Base-by-base conservation (phyloP, 176 grass and related monocot species). In the Oryza rufipogon region DNA sequence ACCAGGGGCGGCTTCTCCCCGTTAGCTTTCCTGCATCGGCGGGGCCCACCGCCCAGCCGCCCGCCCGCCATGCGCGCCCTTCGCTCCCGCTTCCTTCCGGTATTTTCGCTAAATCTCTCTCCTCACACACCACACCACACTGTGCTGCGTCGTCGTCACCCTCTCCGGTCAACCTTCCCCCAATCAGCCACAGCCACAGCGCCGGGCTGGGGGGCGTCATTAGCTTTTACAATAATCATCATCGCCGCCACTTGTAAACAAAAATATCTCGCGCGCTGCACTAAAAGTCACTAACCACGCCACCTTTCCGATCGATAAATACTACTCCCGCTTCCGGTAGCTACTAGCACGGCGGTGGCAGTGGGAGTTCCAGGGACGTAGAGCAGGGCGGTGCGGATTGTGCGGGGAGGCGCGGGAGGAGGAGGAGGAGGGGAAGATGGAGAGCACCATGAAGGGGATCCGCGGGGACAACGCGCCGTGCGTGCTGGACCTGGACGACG, bases 391-490 rank as follows among this genome's bases (percentile, higher is more conserved):
- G 64, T 7, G 70, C 70, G 5, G 11, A n/a, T 45, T 34, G 44
- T 49, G 63, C 64, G 83, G 8, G 34, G 63, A 77, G 15, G 58
- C 34, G 73, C 66, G 41, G 17, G 76, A 65, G 75, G 26, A 34
- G 46, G 91, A 66, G 17, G 76, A 65, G 75, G 26, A 45, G 46
- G 91, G 14, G 68, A 74, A 66, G 63, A 95, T 95, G 93, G 96
- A 95, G 93, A 98, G 91, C 86, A 90, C 78, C 45, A 78, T 92
- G 86, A 94, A 86, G 88, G 90, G 66, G 77, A 85, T 97, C 49
- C 81, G 84, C 30, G 91, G 82, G 56, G 80, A 45, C 39, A 80
- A 73, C 7, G 88, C 60, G 44, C 94, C 85, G 23, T 77, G 88
- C 77, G 92, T 94, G 58, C 85, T 95, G 66, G 93, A 92, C 75